Base-by-base conservation (phyloP, 176 grass and related monocot species). In the Poa pratensis region DNA sequence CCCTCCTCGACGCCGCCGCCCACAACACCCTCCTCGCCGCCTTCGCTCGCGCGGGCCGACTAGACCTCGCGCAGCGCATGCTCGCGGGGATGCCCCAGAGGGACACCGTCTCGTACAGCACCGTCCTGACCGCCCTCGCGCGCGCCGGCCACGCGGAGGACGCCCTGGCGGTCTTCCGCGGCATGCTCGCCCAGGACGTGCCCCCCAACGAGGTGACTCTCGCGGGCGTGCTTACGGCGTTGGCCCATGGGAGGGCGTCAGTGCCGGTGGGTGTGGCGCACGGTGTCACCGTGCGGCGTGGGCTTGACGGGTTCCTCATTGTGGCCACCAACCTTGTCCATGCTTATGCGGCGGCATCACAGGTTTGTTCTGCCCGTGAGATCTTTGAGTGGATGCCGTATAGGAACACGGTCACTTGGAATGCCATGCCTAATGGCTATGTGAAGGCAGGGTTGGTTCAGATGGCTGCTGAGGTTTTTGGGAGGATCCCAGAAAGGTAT, bases 91-190 rank as follows among this genome's bases (percentile, higher is more conserved):
- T 85, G 84, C 81, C 82, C 2, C 79, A 22, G 27, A 76, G 82
- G 55, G 90, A 97, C 62, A 4, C 77, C 11, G 78, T 97, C 80
- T 92, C 92, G 8, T 94, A 88, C 86, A 97, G 92, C 45, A 89
- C 90, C 19, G 45, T 94, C 23, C 70, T 97, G 35, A 88, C 87
- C 13, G 87, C 82, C 14, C 86, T 88, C 54, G 79, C 88, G 0
- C 70, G 65, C 12, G 68, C 82, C 9, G 88, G 79, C 19, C 70
- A 51, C 11, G 43, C 68, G 0, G 81, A 60, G 19, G 77, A 74
- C 0, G 86, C 94, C 20, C n/a, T 91, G 75, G 48, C 68, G 1
- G 67, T 90, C 15, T 92, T 97, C 90, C 86, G 78, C 5, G 30
- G 70, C 46, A 97, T 94, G 94, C 54, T 90, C 12, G 4, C 37